Evolutionary conservation across 192 early-diverging fungal genomes (phyloP), one percentile per base, ranked within the genome.

Genomic region (Spizellomyces sp.): DNA sequence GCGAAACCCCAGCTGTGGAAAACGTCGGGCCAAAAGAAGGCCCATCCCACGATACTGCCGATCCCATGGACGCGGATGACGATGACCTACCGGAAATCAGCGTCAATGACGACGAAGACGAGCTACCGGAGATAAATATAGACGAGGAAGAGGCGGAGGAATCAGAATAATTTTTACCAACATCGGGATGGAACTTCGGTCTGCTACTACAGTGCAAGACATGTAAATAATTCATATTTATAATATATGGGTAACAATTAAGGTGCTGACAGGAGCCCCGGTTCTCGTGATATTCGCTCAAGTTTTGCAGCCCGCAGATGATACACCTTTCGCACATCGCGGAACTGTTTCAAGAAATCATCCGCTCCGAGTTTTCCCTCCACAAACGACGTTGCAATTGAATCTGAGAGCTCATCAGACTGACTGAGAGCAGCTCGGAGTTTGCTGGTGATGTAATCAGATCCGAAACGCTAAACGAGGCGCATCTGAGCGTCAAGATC

Each of bases 271-370:
- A 66, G 8, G 8, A 66, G n/a, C 19, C 48, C 15, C 9, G 64
- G 64, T 19, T 66, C 64, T 6, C 43, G 27, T 15, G 10, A 41
- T 22, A 66, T 36, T 8, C 67, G 50, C 73, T 83, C 81, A 8
- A 83, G 54, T 61, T 80, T 75, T 14, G 67, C 69, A 4, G 71
- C 63, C 27, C 79, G 64, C 22, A 45, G 14, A 69, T 83, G 81
- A 59, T 78, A 83, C 52, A 76, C 60, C 59, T 74, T 80, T n/a
- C 81, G 58, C 22, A 70, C 54, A 47, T 80, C 81, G 41, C 70
- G 50, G 64, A 70, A 83, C 50, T 73, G 57, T 48, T 68, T 67
- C 21, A 80, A 45, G 58, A 83, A 83, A 7, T 83, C 81, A 15
- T 83, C 81, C 46, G 64, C 76, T 9, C 41, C 8, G 19, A 71